A percentile compares a stretch with the other conserved stretches of the same genome.
phyloP scores from a whole-genome alignment of 495 filamentous ascomycete species.

The Podospora pseudocomata region DNA sequence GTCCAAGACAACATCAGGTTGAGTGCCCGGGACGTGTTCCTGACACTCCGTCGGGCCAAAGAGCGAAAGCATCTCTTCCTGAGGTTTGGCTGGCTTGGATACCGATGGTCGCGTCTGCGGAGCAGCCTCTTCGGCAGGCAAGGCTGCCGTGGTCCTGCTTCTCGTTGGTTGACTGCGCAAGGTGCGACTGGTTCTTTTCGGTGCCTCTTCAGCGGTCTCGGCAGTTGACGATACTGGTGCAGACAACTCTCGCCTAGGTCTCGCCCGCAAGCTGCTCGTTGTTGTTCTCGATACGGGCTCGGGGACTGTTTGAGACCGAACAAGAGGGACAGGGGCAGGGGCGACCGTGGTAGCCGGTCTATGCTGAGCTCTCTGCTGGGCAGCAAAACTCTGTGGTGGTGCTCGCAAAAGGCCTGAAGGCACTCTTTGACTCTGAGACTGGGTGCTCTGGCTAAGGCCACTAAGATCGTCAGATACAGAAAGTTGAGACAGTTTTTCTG shows the following conservation, averaged over 20 bases:
- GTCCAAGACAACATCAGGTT: slow-evolving; percentile 51
- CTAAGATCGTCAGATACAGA: slow-evolving; percentile 24
- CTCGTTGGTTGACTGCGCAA: slow-evolving; percentile 28
- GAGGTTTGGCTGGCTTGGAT: slow-evolving; percentile 12
- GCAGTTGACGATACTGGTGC: background rate
- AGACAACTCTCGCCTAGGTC: slow-evolving; percentile 22
- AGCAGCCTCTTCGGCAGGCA: slow-evolving; percentile 10
- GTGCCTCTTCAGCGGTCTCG: slow-evolving; percentile 20
- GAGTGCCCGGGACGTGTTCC: slow-evolving; percentile 45
- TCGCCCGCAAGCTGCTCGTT: slow-evolving; percentile 30
- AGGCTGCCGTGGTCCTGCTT: slow-evolving; percentile 15
- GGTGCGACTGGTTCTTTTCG: slow-evolving; percentile 23
- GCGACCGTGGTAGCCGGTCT: slow-evolving; percentile 32
- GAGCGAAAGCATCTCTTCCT: slow-evolving; percentile 36
- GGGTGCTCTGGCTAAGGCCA: slow-evolving; percentile 24
- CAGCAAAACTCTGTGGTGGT: slow-evolving; percentile 55
- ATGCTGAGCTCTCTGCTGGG: slow-evolving; percentile 52
- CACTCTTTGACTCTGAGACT: slow-evolving; percentile 11
- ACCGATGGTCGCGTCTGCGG: background rate
- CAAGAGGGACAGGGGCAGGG: slow-evolving; percentile 16
- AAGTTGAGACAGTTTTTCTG: slow-evolving; percentile 18
- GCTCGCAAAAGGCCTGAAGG: slow-evolving; percentile 39
- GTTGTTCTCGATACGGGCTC: slow-evolving; percentile 22
- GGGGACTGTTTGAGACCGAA: slow-evolving; percentile 21
- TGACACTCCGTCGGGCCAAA: slow-evolving; percentile 51